Evolutionary conservation across 148 eudicot species (phyloP).

Genomic region (Polygonum maritimum): DNA sequence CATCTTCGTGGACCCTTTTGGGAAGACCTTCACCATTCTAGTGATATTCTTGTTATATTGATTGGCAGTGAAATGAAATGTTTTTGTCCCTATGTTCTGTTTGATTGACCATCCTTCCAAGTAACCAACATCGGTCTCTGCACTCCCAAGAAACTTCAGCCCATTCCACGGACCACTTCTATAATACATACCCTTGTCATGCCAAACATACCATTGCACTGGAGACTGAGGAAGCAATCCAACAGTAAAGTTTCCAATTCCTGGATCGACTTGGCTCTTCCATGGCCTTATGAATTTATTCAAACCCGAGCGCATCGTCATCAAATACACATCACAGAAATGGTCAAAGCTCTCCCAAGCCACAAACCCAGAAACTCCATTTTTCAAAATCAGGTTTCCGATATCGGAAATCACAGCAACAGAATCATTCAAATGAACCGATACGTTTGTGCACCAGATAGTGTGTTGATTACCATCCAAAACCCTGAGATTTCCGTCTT

Average conservation of each 20-base stretch:
- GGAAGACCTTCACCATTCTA: not conserved
- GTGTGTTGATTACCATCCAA: slow-evolving; percentile 16
- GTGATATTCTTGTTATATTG: not conserved
- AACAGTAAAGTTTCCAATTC: slow-evolving; percentile 26
- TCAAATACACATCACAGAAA: slow-evolving; percentile 23
- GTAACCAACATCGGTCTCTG: not conserved
- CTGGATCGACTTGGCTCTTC: slow-evolving; percentile 24
- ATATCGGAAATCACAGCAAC: slow-evolving; percentile 23
- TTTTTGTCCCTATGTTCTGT: slow-evolving; percentile 14
- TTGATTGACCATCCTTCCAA: not conserved
- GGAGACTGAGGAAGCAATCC: slow-evolving; percentile 12
- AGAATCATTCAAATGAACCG: not conserved
- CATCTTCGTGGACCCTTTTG: slow-evolving; percentile 13
- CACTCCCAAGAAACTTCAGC: slow-evolving; percentile 19
- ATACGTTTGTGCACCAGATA: slow-evolving; percentile 33
- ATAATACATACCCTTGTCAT: slow-evolving; percentile 21
- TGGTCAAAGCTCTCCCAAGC: slow-evolving; percentile 32
- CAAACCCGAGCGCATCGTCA: slow-evolving; percentile 10
- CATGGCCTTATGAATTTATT: not conserved
- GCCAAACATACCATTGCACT: slow-evolving; percentile 25
- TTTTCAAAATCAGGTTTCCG: slow-evolving; percentile 27
- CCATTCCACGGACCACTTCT: slow-evolving; percentile 41
- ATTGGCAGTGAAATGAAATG: not conserved
- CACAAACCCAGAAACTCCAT: not conserved
- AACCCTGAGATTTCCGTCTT: slow-evolving; percentile 30